Conservation (phyloP, 306 rosid genomes). For the Cucumis cinereus region DNA sequence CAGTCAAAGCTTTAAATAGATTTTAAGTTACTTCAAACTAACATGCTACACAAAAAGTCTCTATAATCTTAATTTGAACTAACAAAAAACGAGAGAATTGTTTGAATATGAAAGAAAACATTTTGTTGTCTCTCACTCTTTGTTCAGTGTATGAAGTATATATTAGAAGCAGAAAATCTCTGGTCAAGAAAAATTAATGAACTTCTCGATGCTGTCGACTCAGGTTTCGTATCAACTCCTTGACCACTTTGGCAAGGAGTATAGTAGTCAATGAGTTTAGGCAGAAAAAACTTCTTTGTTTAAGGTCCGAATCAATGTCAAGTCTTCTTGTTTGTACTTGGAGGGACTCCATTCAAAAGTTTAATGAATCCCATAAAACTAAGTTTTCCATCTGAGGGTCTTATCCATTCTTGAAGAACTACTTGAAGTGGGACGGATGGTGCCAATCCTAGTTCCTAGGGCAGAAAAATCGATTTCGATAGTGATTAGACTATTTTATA, state of each 20-base stretch:
- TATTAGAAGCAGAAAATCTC: neutral
- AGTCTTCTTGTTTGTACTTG: conserved; percentile 53
- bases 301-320: conserved; percentile 6
- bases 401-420: conserved; percentile 86
- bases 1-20: neutral
- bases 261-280: too few relatives aligned
- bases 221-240: neutral
- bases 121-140: neutral
- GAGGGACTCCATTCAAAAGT: conserved; percentile 59
- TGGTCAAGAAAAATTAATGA: neutral
- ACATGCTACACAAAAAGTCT: neutral
- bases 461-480: neutral
- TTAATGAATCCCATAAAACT: conserved; percentile 80
- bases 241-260: conserved; percentile 11
- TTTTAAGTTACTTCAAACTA: neutral
- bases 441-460: conserved; percentile 74
- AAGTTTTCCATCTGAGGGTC: conserved; percentile 80
- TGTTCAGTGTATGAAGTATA: too few relatives aligned
- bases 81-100: neutral
- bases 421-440: conserved; percentile 76
- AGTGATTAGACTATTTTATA: neutral
- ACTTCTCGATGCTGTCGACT: neutral
- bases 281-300: neutral
- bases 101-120: neutral
- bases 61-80: neutral